These are phyloP conservation scores for Dissophora ornata DNA, from an alignment of 192 early-diverging fungal genomes.

Conservation along the genomic window DNA sequence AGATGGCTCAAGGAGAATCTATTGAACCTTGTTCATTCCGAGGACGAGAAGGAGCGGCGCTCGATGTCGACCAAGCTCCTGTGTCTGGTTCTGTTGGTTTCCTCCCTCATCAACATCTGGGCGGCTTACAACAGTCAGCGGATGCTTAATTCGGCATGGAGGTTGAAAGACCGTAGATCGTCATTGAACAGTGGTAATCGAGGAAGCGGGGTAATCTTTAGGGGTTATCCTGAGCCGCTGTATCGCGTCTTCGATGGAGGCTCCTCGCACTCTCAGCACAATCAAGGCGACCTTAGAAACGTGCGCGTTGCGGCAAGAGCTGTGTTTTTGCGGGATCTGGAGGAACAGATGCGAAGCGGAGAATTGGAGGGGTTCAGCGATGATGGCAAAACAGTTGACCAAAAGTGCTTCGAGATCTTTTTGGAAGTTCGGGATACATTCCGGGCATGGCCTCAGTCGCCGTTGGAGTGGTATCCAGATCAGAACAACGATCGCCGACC, in stretches of 20 bases:
- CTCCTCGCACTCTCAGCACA: too few relatives aligned
- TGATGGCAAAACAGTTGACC: slow-evolving; percentile 14
- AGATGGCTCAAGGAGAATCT: slow-evolving; percentile 6
- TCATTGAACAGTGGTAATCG: background rate
- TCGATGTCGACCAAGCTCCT: slow-evolving; percentile 16
- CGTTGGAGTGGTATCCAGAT: slow-evolving; percentile 23
- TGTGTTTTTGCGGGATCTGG: slow-evolving; percentile 62
- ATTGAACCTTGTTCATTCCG: background rate
- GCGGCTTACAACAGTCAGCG: slow-evolving; percentile 41
- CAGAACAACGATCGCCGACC: background rate
- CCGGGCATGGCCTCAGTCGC: slow-evolving; percentile 22
- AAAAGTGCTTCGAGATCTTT: slow-evolving; percentile 46
- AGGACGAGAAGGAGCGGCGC: slow-evolving; percentile 19
- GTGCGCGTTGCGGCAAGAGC: slow-evolving; percentile 49
- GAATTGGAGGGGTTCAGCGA: slow-evolving; percentile 48
- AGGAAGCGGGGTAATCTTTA: background rate
- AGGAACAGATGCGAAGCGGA: slow-evolving; percentile 52
- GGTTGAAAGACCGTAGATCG: slow-evolving; percentile 4
- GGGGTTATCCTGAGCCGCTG: slow-evolving; percentile 28
- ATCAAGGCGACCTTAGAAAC: background rate
- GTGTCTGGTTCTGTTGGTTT: slow-evolving; percentile 31
- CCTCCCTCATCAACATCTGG: slow-evolving; percentile 50
- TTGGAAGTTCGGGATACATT: slow-evolving; percentile 45
- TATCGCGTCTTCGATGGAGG: background rate
- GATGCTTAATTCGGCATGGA: slow-evolving; percentile 34